Conservation (phyloP, 2,329 filamentous ascomycete species). For the Neonectria hederae region DNA sequence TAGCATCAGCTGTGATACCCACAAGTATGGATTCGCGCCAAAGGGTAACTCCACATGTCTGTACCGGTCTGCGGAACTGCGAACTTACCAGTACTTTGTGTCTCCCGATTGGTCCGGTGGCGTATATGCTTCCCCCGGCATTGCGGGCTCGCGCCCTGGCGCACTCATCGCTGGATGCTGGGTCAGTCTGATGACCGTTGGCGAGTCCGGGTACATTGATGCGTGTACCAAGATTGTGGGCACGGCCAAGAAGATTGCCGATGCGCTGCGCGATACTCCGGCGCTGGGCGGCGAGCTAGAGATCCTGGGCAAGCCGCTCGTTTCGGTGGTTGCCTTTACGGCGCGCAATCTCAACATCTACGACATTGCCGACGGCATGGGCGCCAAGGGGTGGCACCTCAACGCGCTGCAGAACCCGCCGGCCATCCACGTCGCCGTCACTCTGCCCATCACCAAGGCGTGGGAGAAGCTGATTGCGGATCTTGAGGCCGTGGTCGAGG, state of each 20-base stretch:
- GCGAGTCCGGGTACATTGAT: constrained; percentile 87
- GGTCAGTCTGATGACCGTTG: constrained; percentile 88
- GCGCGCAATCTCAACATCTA: constrained; percentile 90
- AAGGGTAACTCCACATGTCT: constrained; percentile 96
- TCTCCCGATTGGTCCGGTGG: constrained; percentile 94
- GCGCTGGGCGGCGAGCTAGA: constrained; percentile 76
- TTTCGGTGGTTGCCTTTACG: constrained; percentile 89
- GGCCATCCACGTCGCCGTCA: constrained; percentile 94
- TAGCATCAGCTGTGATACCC: constrained; percentile 94
- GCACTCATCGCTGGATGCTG: constrained; percentile 96
- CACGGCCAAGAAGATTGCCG: constrained; percentile 81
- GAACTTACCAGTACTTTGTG: constrained; percentile 96
- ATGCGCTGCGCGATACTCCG: constrained; percentile 76
- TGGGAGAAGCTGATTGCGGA: constrained; percentile 84
- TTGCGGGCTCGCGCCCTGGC: constrained; percentile 91
- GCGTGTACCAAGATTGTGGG: constrained; percentile 90
- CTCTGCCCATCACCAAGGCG: constrained; percentile 82
- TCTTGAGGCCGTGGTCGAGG: constrained; percentile 71
- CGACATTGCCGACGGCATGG: constrained; percentile 91
- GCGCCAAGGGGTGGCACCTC: constrained; percentile 87
- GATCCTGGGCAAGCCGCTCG: constrained; percentile 84
- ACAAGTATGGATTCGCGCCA: constrained; percentile 98
- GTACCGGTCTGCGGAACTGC: constrained; percentile 82
- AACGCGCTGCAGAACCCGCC: constrained; percentile 93
- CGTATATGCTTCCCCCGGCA: constrained; percentile 92